phyloP scores from a whole-genome alignment of 2,329 filamentous ascomycete species.

The Diaporthe citriasiana region DNA sequence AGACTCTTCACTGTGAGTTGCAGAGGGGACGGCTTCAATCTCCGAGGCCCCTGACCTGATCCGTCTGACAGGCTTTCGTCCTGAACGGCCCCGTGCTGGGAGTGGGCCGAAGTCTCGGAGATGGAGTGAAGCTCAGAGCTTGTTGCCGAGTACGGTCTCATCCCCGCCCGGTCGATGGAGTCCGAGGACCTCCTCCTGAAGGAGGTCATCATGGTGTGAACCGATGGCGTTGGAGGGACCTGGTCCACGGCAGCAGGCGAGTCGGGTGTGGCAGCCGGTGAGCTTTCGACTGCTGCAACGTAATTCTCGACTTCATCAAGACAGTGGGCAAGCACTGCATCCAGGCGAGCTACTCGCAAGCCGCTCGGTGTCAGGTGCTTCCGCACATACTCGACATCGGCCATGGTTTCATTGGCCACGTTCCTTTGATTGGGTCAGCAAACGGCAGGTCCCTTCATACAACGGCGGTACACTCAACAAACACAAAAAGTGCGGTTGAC shows the following conservation, averaged over 20 bases:
- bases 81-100: neutral
- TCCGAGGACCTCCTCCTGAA: conserved; percentile 31
- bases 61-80: conserved; percentile 9
- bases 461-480: neutral
- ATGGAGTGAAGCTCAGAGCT: conserved; percentile 25
- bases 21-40: conserved; percentile 9
- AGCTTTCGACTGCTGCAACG: neutral
- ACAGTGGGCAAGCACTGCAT: conserved; percentile 32
- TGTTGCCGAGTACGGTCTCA: conserved; percentile 13
- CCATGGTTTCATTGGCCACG: neutral
- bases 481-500: neutral
- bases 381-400: conserved; percentile 33
- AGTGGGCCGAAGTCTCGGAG: conserved; percentile 18
- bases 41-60: neutral
- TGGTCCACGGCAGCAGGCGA: neutral
- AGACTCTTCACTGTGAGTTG: conserved; percentile 2
- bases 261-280: neutral
- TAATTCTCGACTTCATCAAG: conserved; percentile 38
- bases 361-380: conserved; percentile 16
- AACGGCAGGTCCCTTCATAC: neutral
- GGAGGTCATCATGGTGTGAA: conserved; percentile 30
- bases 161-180: neutral
- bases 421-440: conserved; percentile 14
- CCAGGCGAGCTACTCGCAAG: conserved; percentile 7
- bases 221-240: conserved; percentile 16